Percentiles rank a stretch among this genome's conserved stretches.
phyloP scores from a whole-genome alignment of 2,329 filamentous ascomycete species.

The Fusarium piperis region DNA sequence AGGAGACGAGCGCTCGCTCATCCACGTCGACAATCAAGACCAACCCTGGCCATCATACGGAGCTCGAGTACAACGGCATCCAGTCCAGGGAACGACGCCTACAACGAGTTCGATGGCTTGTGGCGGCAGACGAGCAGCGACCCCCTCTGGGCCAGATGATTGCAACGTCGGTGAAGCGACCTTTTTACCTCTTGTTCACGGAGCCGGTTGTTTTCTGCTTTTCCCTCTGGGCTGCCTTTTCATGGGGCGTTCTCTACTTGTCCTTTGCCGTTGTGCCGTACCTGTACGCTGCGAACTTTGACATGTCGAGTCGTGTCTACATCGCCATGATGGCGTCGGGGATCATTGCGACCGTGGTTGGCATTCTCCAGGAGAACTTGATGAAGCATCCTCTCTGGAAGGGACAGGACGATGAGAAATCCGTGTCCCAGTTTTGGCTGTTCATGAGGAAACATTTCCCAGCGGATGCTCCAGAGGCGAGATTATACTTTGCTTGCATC shows the following conservation, averaged over 20 bases:
- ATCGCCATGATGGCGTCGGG: constrained; percentile 75
- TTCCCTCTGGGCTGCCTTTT: constrained; percentile 88
- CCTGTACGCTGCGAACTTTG: constrained; percentile 75
- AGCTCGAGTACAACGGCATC: constrained; percentile 11
- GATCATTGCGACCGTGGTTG: constrained; percentile 72
- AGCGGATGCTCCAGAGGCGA: constrained; percentile 73
- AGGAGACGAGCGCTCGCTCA: constrained; percentile 24
- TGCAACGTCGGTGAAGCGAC: constrained; percentile 76
- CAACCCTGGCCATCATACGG: constrained; percentile 1
- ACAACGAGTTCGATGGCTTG: constrained; percentile 78
- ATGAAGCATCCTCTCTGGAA: constrained; percentile 57
- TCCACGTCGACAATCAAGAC: constrained; percentile 36
- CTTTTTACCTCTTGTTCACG: constrained; percentile 80
- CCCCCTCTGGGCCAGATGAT: constrained; percentile 76
- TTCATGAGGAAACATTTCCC: constrained; percentile 58
- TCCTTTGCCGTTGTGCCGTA: constrained; percentile 84
- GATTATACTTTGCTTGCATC: constrained; percentile 85
- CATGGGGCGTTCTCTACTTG: constrained; percentile 89
- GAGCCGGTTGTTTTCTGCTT: constrained; percentile 88
- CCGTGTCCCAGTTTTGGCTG: constrained; percentile 52
- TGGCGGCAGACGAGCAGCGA: constrained; percentile 80
- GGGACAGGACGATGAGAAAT: constrained; percentile 28
- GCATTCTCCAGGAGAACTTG: constrained; percentile 77
- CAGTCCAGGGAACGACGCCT: constrained; percentile 15
- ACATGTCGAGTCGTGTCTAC: constrained; percentile 76